Evolutionary conservation across 192 early-diverging fungal species (phyloP).

Genomic region (Podila verticillata): DNA sequence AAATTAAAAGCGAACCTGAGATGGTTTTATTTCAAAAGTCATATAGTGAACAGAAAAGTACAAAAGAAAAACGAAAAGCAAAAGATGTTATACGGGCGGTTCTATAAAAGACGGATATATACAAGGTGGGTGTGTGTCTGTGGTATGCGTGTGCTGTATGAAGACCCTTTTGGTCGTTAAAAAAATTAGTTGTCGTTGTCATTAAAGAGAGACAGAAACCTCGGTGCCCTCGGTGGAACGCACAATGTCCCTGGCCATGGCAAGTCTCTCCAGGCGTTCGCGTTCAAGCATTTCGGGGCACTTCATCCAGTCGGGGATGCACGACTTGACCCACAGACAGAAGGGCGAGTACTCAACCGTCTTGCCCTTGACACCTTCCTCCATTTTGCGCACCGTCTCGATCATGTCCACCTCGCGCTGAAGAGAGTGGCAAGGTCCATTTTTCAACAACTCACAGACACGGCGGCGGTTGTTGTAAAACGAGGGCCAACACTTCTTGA

Average conservation of each 20-base stretch:
- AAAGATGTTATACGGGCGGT: no score
- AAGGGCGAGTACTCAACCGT: slow-evolving; percentile 12
- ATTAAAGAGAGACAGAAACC: no score
- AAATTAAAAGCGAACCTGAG: no score
- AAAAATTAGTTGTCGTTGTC: no score
- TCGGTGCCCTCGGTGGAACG: neutral
- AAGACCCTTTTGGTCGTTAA: no score
- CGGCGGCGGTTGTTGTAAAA: slow-evolving; percentile 45
- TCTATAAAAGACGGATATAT: no score
- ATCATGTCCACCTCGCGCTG: slow-evolving; percentile 8
- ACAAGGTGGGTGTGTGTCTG: no score
- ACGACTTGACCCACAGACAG: slow-evolving; percentile 15
- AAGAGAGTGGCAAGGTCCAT: neutral
- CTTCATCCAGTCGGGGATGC: slow-evolving; percentile 17
- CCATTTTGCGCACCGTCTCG: slow-evolving; percentile 37
- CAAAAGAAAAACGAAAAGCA: no score
- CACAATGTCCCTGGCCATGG: neutral
- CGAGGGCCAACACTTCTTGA: slow-evolving; percentile 35
- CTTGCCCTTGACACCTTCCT: slow-evolving; percentile 27
- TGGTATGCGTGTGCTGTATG: no score
- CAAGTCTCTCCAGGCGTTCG: slow-evolving; percentile 9
- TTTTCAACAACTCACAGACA: slow-evolving; percentile 20
- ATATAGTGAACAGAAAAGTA: no score
- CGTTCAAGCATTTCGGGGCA: slow-evolving; percentile 13
- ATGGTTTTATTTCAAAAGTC: no score